Evolutionary conservation across 2,329 filamentous ascomycete genomes (phyloP).

Genomic region (Botrytis galanthina): DNA sequence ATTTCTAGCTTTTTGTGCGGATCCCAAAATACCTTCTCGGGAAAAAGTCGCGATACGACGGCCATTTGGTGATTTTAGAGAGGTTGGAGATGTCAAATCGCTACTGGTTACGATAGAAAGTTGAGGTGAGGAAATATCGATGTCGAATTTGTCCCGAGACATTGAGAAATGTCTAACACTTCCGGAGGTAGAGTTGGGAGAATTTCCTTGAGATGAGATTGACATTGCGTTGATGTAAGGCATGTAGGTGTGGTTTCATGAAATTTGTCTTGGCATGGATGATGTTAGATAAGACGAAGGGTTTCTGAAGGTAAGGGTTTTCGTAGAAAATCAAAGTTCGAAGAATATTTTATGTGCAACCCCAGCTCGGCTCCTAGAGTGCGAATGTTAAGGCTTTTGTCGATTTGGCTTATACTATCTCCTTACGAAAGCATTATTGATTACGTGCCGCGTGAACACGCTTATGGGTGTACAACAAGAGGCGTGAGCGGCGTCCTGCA

Average conservation of each 20-base stretch:
- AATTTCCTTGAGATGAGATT: conserved; percentile 36
- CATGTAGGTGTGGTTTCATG: conserved; percentile 26
- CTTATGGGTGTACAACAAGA: conserved; percentile 9
- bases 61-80: conserved; percentile 52
- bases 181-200: conserved; percentile 33
- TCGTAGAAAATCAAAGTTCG: neutral
- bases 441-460: conserved; percentile 29
- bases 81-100: conserved; percentile 30
- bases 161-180: conserved; percentile 35
- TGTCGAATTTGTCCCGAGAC: conserved; percentile 35
- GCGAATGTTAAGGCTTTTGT: conserved; percentile 20
- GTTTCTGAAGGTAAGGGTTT: neutral
- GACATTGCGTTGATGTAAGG: conserved; percentile 33
- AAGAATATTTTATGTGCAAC: conserved; percentile 17
- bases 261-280: neutral
- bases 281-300: neutral
- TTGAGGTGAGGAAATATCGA: conserved; percentile 35
- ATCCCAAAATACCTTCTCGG: conserved; percentile 53
- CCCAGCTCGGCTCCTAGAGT: conserved; percentile 14
- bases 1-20: conserved; percentile 54
- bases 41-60: conserved; percentile 50
- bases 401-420: conserved; percentile 30
- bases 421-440: conserved; percentile 25
- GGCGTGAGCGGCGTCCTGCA: conserved; percentile 7
- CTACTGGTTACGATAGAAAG: conserved; percentile 32